Evolutionary conservation across 192 early-diverging fungal genomes (phyloP).

Genomic region (Glomus cerebriforme): DNA sequence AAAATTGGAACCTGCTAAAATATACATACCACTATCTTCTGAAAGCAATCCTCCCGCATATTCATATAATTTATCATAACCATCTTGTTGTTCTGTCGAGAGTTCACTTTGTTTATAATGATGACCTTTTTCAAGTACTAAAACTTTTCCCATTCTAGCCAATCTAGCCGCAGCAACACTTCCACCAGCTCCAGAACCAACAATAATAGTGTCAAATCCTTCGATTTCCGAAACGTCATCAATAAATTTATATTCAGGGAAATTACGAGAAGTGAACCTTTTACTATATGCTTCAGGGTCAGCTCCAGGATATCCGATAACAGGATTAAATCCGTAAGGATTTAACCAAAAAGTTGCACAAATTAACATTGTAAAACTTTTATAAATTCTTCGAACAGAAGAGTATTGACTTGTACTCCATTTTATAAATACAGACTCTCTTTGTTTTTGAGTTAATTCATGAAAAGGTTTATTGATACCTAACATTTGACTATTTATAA

Average conservation of each 20-base stretch:
- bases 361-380: conserved; percentile 31
- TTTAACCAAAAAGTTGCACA: conserved; percentile 21
- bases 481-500: conserved; percentile 39
- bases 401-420: conserved; percentile 33
- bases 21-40: conserved; percentile 54
- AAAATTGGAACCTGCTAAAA: conserved; percentile 66
- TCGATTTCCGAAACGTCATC: conserved; percentile 35
- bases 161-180: conserved; percentile 69
- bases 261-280: conserved; percentile 38
- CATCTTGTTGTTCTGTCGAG: conserved; percentile 51
- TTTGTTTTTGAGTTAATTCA: conserved; percentile 34
- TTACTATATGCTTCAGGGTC: conserved; percentile 47
- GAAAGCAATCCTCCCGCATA: conserved; percentile 46
- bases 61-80: conserved; percentile 60
- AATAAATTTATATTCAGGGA: conserved; percentile 61
- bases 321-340: conserved; percentile 39
- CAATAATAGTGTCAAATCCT: conserved; percentile 64
- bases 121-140: conserved; percentile 74
- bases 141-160: conserved; percentile 61
- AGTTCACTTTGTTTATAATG: conserved; percentile 60
- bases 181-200: conserved; percentile 72
- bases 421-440: conserved; percentile 36
- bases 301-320: conserved; percentile 56
- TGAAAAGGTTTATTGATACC: conserved; percentile 36
- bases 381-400: conserved; percentile 36